Conservation (phyloP, 345 rosid genomes). For the Rhizophora apiculata region DNA sequence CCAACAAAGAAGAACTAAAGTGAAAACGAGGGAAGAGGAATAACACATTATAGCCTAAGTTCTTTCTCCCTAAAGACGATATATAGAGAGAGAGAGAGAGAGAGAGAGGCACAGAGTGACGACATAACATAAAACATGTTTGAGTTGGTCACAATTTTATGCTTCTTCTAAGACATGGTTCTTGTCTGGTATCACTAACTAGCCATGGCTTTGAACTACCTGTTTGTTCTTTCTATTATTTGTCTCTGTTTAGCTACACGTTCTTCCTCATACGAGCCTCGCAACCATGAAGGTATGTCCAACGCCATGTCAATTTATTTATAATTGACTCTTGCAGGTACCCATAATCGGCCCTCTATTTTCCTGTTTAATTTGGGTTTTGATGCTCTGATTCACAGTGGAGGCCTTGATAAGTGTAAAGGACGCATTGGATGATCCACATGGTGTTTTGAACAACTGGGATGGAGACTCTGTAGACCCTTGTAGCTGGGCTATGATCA, state of each 20-base stretch:
- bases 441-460: constrained; percentile 85
- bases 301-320: too few species aligned
- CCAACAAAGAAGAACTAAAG: constrained; percentile 3
- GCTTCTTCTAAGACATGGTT: background rate
- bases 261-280: constrained; percentile 60
- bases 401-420: constrained; percentile 70
- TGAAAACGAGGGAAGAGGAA: background rate
- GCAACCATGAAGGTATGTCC: constrained; percentile 79
- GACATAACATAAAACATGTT: background rate
- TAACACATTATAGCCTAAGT: background rate
- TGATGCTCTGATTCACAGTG: constrained; percentile 34
- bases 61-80: too few species aligned
- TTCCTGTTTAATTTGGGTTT: constrained; percentile 6
- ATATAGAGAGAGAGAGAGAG: too few species aligned
- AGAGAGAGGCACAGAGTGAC: background rate
- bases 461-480: constrained; percentile 95
- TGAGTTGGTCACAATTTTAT: background rate
- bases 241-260: constrained; percentile 29
- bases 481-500: constrained; percentile 94
- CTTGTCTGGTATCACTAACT: constrained; percentile 1
- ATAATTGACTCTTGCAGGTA: too few species aligned
- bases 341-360: background rate
- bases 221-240: constrained; percentile 26
- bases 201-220: constrained; percentile 30
- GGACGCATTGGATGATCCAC: constrained; percentile 62